Evolutionary conservation across 1,284 basidiomycete species (phyloP).

Genomic region (Melanopsichium pennsylvanicum): DNA sequence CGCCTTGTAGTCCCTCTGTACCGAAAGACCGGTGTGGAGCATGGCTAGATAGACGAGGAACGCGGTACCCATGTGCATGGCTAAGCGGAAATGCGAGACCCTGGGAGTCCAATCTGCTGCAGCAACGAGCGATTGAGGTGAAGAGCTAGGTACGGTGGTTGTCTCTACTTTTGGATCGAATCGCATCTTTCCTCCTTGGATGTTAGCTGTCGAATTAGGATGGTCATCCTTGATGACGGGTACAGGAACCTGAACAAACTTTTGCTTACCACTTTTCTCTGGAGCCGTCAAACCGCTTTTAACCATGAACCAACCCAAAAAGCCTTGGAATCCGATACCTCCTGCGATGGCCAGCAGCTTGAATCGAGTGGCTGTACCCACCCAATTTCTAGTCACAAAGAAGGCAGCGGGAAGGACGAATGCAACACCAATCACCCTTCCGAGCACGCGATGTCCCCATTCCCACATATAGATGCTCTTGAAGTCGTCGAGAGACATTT

Average conservation of each 20-base stretch:
- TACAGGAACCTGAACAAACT: constrained; percentile 15
- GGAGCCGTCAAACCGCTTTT: constrained; percentile 80
- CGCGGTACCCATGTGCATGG: constrained; percentile 90
- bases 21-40: constrained; percentile 81
- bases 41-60: constrained; percentile 90
- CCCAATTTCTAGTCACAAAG: constrained; percentile 41
- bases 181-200: not conserved
- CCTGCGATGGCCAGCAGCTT: constrained; percentile 77
- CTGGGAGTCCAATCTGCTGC: constrained; percentile 70
- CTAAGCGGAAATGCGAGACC: constrained; percentile 95
- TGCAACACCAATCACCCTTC: constrained; percentile 81
- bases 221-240: constrained; percentile 10
- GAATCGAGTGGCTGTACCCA: constrained; percentile 68
- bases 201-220: constrained; percentile 10
- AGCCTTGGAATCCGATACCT: constrained; percentile 87
- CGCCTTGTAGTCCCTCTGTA: constrained; percentile 79
- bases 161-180: not conserved
- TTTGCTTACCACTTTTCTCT: constrained; percentile 19
- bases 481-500: constrained; percentile 87
- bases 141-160: constrained; percentile 16
- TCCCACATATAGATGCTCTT: constrained; percentile 99
- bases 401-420: constrained; percentile 64
- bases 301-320: constrained; percentile 99
- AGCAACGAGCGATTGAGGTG: constrained; percentile 14
- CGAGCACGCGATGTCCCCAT: constrained; percentile 93